Base-by-base conservation (phyloP, 257 asterid species). In the Scutellaria barbata region DNA sequence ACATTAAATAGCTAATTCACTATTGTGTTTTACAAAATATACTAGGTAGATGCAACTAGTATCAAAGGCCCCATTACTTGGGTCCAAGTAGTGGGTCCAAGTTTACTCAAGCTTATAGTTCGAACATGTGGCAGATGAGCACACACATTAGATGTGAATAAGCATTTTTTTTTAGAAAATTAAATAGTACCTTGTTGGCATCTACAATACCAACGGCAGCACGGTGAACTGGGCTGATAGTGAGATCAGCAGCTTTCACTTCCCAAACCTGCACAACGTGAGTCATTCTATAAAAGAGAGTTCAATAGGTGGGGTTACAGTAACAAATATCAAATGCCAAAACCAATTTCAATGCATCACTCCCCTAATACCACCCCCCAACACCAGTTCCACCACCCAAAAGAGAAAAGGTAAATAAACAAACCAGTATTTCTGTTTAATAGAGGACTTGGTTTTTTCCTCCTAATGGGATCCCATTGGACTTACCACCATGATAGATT, bases 241-340 rank as follows among this genome's bases (percentile, higher is more conserved):
- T 92, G 64, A 95, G 93, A 79, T 95, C 99, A 46, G 99, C 96
- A 45, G 99, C 98, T 87, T 95, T 95, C 63, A 95, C 98, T 83
- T 95, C 99, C 97, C 99, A 95, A 69, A 92, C 99, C 99, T 95
- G 55, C 41, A 43, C 66, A 22, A 68, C 13, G 20, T 68, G 50
- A 41, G 66, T 46, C 41, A n/a, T n/a, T 51, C 40, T 42, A 12
- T 5, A 46, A 3, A 45, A 2, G 42, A 46, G 60, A 43, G 62
- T 16, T 30, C 35, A 30, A 30, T 30, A 30, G 35, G 35, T 4
- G 35, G 0, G 35, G 35, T 2, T 30, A 30, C 35, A 30, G 35
- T 30, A 30, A 30, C 35, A 30, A 30, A 30, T 30, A 30, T 30
- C 35, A 30, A 30, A 30, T 30, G 3, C 35, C 35, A 30, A 30